phyloP scores from a whole-genome alignment of 352 stramenopile species.

The Phytophthora sansomeana region DNA sequence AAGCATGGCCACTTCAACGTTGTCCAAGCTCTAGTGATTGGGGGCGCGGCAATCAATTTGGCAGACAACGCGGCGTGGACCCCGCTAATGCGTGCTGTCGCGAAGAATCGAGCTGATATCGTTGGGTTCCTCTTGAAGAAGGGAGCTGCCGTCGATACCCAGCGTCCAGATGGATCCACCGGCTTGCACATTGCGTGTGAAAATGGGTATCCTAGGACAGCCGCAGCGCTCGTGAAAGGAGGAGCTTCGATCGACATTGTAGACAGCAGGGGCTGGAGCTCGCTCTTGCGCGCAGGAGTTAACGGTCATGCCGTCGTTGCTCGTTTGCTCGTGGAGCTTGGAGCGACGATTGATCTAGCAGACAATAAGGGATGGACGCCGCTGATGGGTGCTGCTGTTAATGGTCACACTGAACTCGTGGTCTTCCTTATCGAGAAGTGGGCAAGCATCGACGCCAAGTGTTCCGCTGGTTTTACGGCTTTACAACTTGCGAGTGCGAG shows the following conservation, averaged over 20 bases:
- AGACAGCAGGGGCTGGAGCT: background rate
- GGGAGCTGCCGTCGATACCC: background rate
- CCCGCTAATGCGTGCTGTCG: too few species aligned
- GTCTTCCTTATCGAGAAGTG: background rate
- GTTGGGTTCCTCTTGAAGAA: background rate
- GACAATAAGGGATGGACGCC: conserved; percentile 2
- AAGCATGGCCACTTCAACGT: too few species aligned
- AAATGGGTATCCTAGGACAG: background rate
- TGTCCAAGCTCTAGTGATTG: too few species aligned
- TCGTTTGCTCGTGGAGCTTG: background rate
- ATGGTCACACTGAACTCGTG: background rate
- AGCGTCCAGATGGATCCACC: background rate
- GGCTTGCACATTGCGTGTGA: too few species aligned
- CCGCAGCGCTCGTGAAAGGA: background rate
- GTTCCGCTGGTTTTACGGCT: background rate
- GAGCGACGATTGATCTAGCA: background rate
- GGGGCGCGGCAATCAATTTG: too few species aligned
- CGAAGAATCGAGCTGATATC: background rate
- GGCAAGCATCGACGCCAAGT: background rate
- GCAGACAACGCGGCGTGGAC: too few species aligned
- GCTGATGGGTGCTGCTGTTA: background rate
- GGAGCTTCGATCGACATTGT: background rate
- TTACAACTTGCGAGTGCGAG: background rate
- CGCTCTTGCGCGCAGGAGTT: background rate
- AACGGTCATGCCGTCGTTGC: background rate